These are phyloP conservation scores for Blepharisma undulans DNA, from an alignment of 169 alveolate species.

Conservation along the genomic window DNA sequence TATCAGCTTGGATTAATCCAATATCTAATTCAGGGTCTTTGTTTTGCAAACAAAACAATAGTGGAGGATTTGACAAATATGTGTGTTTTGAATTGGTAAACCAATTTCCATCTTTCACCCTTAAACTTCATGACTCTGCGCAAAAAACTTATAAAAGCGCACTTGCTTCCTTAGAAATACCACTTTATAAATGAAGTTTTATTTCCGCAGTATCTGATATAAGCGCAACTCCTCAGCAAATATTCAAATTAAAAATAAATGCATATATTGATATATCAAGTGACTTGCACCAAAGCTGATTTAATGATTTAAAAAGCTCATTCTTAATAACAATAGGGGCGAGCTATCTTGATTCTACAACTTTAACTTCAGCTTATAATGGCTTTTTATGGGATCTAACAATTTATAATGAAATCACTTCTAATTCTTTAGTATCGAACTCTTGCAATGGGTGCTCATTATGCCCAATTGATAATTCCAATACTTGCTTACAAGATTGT, in stretches of 20 bases:
- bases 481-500: not conserved
- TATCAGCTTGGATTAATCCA: not conserved
- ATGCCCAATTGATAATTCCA: not conserved
- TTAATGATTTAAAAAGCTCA: not conserved
- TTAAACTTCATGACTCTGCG: not conserved
- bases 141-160: not conserved
- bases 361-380: not conserved
- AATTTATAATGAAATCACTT: not conserved
- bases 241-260: not conserved
- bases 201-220: not conserved
- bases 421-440: not conserved
- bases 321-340: constrained; percentile 19
- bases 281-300: not conserved
- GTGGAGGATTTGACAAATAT: not conserved
- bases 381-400: constrained; percentile 2
- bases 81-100: not conserved
- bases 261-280: not conserved
- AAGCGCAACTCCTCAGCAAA: not conserved
- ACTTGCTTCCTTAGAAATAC: not conserved
- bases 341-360: not conserved
- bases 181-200: not conserved
- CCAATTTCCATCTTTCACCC: not conserved
- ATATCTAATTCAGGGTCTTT: not conserved
- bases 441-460: not conserved
- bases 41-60: not conserved